A percentile compares a stretch with the other conserved stretches of the same genome.
Evolutionary conservation across 331 rosid genomes (phyloP).

Genomic region (Saraca asoca): DNA sequence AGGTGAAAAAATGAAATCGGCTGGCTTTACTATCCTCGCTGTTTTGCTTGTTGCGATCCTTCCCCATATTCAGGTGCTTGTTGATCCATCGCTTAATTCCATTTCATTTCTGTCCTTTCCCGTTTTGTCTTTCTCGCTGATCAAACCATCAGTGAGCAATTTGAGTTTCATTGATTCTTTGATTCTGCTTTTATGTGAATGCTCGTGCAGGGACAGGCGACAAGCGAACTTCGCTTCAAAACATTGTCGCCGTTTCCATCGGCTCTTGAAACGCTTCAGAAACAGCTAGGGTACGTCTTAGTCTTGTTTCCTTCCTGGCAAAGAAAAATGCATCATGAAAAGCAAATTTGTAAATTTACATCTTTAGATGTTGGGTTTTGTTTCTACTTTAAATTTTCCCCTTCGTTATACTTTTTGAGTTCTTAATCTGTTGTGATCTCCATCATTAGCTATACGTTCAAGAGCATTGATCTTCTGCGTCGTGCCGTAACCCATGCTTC

Average conservation of each 20-base stretch:
- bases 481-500: conserved; percentile 85
- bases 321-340: neutral
- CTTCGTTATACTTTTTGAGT: neutral
- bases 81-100: neutral
- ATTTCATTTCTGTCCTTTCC: neutral
- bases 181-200: neutral
- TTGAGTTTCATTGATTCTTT: neutral
- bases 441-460: conserved; percentile 51
- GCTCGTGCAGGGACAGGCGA: conserved; percentile 41
- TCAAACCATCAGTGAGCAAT: neutral
- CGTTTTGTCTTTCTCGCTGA: neutral
- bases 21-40: conserved; percentile 38
- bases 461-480: conserved; percentile 52
- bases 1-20: conserved; percentile 39
- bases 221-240: conserved; percentile 17
- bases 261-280: conserved; percentile 66
- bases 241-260: conserved; percentile 53
- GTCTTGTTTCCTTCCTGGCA: neutral
- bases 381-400: no score
- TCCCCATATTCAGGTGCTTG: conserved; percentile 39
- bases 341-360: no score
- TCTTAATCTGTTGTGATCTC: neutral
- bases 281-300: conserved; percentile 47
- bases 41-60: conserved; percentile 40
- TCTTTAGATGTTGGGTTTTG: no score